A percentile compares a stretch with the other conserved stretches of the same genome.
Conservation (phyloP, 495 filamentous ascomycete genomes). For the Tuber microsphaerosporum region DNA sequence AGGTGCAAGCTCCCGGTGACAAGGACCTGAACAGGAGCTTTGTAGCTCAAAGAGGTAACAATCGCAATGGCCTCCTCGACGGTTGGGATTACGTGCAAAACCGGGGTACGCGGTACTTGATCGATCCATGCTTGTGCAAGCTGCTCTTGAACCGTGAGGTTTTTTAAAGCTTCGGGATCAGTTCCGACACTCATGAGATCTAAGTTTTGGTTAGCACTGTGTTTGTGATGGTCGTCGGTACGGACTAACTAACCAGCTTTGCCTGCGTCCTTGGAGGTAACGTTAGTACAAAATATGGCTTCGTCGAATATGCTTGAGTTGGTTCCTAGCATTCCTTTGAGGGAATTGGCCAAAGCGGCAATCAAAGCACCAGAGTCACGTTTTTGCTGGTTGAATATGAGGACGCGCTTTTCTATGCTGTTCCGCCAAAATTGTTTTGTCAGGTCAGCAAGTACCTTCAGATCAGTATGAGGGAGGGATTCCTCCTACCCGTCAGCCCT, state of each 20-base stretch:
- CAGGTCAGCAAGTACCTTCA: neutral
- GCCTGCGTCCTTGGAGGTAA: slow-evolving; percentile 63
- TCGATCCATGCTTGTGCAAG: slow-evolving; percentile 66
- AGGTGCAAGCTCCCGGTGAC: slow-evolving; percentile 86
- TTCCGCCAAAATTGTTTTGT: neutral
- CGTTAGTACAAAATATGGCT: slow-evolving; percentile 82
- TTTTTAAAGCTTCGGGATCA: slow-evolving; percentile 58
- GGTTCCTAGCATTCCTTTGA: slow-evolving; percentile 37
- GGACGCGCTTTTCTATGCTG: slow-evolving; percentile 49
- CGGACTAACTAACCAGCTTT: slow-evolving; percentile 45
- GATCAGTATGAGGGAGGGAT: neutral
- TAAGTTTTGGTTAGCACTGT: slow-evolving; percentile 33
- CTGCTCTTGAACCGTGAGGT: slow-evolving; percentile 63
- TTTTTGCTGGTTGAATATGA: slow-evolving; percentile 95
- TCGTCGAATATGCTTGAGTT: slow-evolving; percentile 61
- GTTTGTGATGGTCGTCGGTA: neutral
- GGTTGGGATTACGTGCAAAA: slow-evolving; percentile 61
- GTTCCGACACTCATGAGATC: slow-evolving; percentile 74
- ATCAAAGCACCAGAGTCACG: slow-evolving; percentile 55
- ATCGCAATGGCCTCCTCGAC: slow-evolving; percentile 79
- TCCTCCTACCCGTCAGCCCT: slow-evolving; percentile 42
- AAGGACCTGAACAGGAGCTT: slow-evolving; percentile 43
- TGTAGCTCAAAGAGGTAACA: slow-evolving; percentile 41
- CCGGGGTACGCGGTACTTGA: slow-evolving; percentile 46
- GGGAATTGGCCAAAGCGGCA: slow-evolving; percentile 45